Evolutionary conservation across 768 basidiomycete species (phyloP).

Genomic region (Pisolithus albus): DNA sequence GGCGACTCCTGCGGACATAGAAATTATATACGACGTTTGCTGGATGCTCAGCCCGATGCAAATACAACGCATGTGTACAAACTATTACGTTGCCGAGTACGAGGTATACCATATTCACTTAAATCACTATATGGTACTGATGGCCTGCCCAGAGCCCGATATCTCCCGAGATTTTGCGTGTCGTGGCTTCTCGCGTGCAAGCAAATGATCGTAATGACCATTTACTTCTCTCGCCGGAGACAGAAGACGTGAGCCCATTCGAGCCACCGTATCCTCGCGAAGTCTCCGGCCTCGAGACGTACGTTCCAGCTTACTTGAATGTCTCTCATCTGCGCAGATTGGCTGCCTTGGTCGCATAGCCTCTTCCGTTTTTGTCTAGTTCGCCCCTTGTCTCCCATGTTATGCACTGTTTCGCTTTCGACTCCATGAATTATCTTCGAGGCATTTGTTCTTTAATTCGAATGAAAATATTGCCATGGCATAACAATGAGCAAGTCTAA

Average conservation of each 20-base stretch:
- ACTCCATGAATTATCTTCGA: conserved; percentile 13
- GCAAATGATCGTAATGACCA: conserved; percentile 97
- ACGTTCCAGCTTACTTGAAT: conserved; percentile 87
- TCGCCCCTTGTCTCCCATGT: conserved; percentile 6
- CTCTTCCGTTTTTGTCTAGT: not conserved
- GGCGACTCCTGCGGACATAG: conserved; percentile 92
- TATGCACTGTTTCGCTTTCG: conserved; percentile 13
- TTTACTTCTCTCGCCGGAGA: conserved; percentile 89
- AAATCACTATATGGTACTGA: not conserved
- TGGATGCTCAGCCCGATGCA: conserved; percentile 99
- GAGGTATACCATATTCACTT: conserved; percentile 51
- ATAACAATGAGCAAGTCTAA: not conserved
- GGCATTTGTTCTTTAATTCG: not conserved
- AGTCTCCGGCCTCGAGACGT: conserved; percentile 93
- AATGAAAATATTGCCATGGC: not conserved
- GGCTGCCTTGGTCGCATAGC: conserved; percentile 76
- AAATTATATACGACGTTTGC: conserved; percentile 98
- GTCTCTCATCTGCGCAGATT: conserved; percentile 83
- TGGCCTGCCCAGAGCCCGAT: conserved; percentile 70
- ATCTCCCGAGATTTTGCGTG: conserved; percentile 92
- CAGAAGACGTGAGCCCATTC: conserved; percentile 94
- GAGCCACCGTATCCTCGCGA: conserved; percentile 92
- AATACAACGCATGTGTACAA: conserved; percentile 98
- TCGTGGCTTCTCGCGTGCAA: conserved; percentile 92
- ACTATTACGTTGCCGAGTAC: conserved; percentile 98